These are phyloP conservation scores for Neoboletus subvelutipes DNA, from an alignment of 768 basidiomycete species.

Conservation along the genomic window DNA sequence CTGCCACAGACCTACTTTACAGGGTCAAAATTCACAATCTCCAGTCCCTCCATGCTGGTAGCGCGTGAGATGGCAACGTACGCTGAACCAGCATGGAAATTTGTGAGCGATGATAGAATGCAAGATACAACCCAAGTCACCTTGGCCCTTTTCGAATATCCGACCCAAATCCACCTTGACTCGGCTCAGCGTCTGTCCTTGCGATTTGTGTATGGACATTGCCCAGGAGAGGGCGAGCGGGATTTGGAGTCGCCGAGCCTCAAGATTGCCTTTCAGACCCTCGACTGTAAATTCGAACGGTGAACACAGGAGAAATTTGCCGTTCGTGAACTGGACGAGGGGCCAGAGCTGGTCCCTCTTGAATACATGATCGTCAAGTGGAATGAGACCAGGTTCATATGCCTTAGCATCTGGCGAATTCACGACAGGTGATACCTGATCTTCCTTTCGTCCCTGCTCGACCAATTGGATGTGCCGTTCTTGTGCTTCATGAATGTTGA, in stretches of 20 bases:
- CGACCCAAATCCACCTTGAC: constrained; percentile 90
- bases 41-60: constrained; percentile 40
- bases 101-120: background rate
- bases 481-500: constrained; percentile 30
- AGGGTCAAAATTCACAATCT: constrained; percentile 37
- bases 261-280: constrained; percentile 33
- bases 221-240: constrained; percentile 93
- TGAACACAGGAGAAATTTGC: constrained; percentile 27
- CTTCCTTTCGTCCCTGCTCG: constrained; percentile 22
- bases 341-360: constrained; percentile 29
- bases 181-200: constrained; percentile 92
- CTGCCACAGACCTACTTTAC: constrained; percentile 24
- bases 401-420: background rate
- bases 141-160: constrained; percentile 85
- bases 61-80: constrained; percentile 42
- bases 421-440: background rate
- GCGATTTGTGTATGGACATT: constrained; percentile 98
- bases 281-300: constrained; percentile 37
- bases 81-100: constrained; percentile 16
- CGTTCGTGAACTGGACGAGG: constrained; percentile 37
- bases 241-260: constrained; percentile 49
- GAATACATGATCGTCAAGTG: constrained; percentile 17
- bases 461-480: constrained; percentile 28
- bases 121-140: constrained; percentile 17
- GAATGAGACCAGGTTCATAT: constrained; percentile 12